Base-by-base conservation (phyloP, 495 filamentous ascomycete species). In the Jackrogersella minutella region DNA sequence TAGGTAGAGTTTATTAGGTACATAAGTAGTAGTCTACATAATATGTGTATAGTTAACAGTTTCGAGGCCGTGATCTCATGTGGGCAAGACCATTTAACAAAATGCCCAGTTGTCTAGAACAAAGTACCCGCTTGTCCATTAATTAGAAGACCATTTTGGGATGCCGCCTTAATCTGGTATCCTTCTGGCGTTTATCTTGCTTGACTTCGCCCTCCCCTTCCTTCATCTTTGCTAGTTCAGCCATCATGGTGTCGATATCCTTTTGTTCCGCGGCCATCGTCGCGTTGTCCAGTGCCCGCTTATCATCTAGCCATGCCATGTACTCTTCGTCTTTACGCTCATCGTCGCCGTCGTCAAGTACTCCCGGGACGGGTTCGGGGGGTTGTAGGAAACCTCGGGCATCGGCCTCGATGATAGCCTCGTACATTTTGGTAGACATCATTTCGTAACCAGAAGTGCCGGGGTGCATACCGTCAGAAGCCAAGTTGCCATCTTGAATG, bases 401-500 rank as follows among this genome's bases (percentile, higher is more conserved):
- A 64, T 74, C 72, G 0, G 72, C 72, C 50, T 74, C 72, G 2
- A 74, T 24, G 16, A 74, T 74, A 30, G 72, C 72, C 14, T 74
- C 44, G 36, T 70, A 72, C 69, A 74, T 68, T 47, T 74, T 74
- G 14, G 72, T 74, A 7, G 73, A 73, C 73, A 77, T 77, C 72
- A 73, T 76, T 26, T 76, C 70, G 47, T 77, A 77, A 1, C 75
- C 75, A 21, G 62, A 31, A 17, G 74, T 74, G 41, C 69, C 67
- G 7, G 75, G 75, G 33, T 77, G 75, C 70, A 74, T 76, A n/a
- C 75, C 75, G 41, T 77, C 75, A 24, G 67, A 66, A 44, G 70
- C 71, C 31, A 77, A 50, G 24, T 70, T 67, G 13, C 66, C 66
- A 19, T 74, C 69, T 54, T 68, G 68, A 26, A 74, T 62, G 44